A percentile compares a stretch with the other conserved stretches of the same genome.
phyloP scores from a whole-genome alignment of 225 moss, liverwort and hornwort species.

The Climacium dendroides region DNA sequence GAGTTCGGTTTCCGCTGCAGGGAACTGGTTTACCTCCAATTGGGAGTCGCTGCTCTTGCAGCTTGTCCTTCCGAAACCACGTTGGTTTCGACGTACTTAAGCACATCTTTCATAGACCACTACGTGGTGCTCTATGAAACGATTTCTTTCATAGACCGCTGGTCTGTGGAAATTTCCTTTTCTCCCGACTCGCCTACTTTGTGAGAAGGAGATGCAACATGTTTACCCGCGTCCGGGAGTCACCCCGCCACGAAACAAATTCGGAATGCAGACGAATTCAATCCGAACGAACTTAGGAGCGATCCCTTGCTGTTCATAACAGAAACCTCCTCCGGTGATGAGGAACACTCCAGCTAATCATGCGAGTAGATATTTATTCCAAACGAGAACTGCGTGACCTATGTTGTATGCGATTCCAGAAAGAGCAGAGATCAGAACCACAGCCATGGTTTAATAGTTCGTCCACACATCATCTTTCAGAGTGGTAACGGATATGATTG shows the following conservation, averaged over 20 bases:
- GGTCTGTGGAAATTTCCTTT: too few relatives aligned
- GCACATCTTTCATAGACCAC: too few relatives aligned
- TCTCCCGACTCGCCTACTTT: too few relatives aligned
- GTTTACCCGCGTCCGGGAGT: too few relatives aligned
- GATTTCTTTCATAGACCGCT: neutral
- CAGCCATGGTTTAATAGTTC: neutral
- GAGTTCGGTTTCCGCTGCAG: neutral
- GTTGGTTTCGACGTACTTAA: too few relatives aligned
- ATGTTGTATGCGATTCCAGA: neutral
- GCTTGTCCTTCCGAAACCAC: too few relatives aligned
- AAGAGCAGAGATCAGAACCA: neutral
- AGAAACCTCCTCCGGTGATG: neutral
- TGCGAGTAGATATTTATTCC: rapidly evolving
- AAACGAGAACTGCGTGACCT: neutral
- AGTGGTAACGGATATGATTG: neutral
- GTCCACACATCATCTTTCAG: neutral
- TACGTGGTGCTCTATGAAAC: too few relatives aligned
- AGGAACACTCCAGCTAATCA: too few relatives aligned
- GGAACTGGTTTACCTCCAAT: neutral
- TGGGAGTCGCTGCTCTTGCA: too few relatives aligned
- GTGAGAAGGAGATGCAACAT: too few relatives aligned
- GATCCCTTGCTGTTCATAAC: neutral
- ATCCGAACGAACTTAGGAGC: neutral
- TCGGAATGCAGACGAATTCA: neutral
- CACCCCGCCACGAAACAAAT: neutral